A percentile compares a stretch with the other conserved stretches of the same genome.
Evolutionary conservation across 2,329 filamentous ascomycete species (phyloP).

Genomic region (Drechslerella coelobrocha): DNA sequence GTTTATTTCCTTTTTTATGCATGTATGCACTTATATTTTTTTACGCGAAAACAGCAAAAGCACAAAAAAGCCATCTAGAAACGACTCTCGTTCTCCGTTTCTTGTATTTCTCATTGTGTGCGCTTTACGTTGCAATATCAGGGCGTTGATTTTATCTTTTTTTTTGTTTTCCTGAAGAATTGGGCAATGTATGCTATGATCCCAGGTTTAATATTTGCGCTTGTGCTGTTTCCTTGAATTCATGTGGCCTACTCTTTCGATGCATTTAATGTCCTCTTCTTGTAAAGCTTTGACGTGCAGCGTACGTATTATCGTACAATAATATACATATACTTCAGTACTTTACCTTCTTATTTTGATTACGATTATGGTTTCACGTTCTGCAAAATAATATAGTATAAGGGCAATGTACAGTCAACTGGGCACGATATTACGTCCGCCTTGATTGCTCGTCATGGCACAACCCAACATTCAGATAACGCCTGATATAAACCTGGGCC

Average conservation of each 20-base stretch:
- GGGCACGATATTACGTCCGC: too few relatives aligned
- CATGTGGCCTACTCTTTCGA: slow-evolving; percentile 6
- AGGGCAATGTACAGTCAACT: too few relatives aligned
- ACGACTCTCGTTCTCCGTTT: slow-evolving; percentile 10
- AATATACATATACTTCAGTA: not conserved
- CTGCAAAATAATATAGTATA: not conserved
- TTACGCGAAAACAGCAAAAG: slow-evolving; percentile 10
- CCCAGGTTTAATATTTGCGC: not conserved
- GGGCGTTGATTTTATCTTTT: slow-evolving; percentile 12
- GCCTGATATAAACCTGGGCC: not conserved
- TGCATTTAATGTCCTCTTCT: not conserved
- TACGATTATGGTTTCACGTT: not conserved
- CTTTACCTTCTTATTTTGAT: not conserved
- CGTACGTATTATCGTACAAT: slow-evolving; percentile 6
- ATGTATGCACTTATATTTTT: slow-evolving; percentile 12
- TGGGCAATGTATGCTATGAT: slow-evolving; percentile 4
- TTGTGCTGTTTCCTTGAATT: slow-evolving; percentile 9
- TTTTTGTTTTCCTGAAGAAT: slow-evolving; percentile 14
- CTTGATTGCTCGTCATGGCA: too few relatives aligned
- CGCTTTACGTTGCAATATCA: slow-evolving; percentile 16
- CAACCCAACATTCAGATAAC: not conserved
- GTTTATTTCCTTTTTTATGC: not conserved
- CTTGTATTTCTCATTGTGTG: not conserved
- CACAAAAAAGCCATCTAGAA: slow-evolving; percentile 21
- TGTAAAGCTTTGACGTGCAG: not conserved